Evolutionary conservation across 2,329 filamentous ascomycete genomes (phyloP), one percentile per base, ranked within the genome.

Genomic region (Corynespora cassiicola): DNA sequence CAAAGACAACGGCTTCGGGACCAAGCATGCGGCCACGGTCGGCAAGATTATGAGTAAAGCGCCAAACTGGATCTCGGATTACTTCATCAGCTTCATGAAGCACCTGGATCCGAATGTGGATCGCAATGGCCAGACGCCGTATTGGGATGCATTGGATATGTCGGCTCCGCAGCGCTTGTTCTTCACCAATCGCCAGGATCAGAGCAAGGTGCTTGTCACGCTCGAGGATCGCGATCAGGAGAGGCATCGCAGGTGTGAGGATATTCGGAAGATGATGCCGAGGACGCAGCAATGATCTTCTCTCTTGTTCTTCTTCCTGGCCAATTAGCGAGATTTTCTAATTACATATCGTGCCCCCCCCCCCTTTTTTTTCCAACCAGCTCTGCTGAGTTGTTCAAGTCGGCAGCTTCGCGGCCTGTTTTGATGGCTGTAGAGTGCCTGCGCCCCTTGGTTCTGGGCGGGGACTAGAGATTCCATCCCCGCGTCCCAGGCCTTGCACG

Each of bases 41-140:
- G 61, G 61, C 3, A 55, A 61, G n/a, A 56, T 65, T 42, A 61
- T 65, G 57, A 52, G 54, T 7, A 52, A 52, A 8, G 52, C 50
- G 7, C 45, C 45, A 14, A 63, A 65, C 40, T 52, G 54, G 14
- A 57, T 65, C 18, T 56, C 51, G 3, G 55, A 61, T 30, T 65
- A 65, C 42, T 61, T 65, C 28, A 61, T 65, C 35, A 50, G 42
- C 3, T 65, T 65, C n/a, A 43, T 61, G 40, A 65, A 65, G 46
- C 50, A 55, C 33, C 50, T 65, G 5, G 54, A 65, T 24, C 61
- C 61, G 3, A 65, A 65, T 27, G 39, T 47, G 6, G 58, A 62
- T 19, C 43, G 50, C 14, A 31, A 36, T 9, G 22, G 31, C 12
- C 47, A 44, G 11, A 50, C 39, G 1, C 46, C 54, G 0, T 45